phyloP scores from a whole-genome alignment of 2,329 filamentous ascomycete species.

The Claviceps africana region DNA sequence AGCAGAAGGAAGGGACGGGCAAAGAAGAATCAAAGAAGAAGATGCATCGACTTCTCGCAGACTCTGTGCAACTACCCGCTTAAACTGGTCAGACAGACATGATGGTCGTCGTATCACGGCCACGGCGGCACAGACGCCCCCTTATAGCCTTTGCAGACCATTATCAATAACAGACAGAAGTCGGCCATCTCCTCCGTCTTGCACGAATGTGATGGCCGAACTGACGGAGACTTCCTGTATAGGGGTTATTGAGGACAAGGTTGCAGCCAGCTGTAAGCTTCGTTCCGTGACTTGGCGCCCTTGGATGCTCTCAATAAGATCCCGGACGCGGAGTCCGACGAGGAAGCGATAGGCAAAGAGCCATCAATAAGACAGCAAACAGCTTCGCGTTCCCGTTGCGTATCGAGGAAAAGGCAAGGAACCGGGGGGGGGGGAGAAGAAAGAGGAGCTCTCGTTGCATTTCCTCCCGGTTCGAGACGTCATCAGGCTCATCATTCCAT shows the following conservation, averaged over 20 bases:
- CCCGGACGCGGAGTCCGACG: not conserved
- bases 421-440: too few relatives aligned
- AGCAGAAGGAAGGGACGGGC: not conserved
- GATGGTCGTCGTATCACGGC: conserved; percentile 1
- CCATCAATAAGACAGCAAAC: conserved; percentile 3
- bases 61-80: not conserved
- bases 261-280: not conserved
- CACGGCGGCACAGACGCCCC: not conserved
- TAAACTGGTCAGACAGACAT: conserved; percentile 1
- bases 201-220: not conserved
- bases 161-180: not conserved
- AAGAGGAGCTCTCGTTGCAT: not conserved
- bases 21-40: not conserved
- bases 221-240: not conserved
- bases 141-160: conserved; percentile 1
- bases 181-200: not conserved
- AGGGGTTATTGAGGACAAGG: not conserved
- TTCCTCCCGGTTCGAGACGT: not conserved
- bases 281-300: not conserved
- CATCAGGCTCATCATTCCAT: not conserved
- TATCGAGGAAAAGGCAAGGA: not conserved
- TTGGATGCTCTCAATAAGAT: not conserved
- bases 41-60: not conserved
- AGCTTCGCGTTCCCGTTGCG: not conserved
- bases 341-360: not conserved